These are phyloP conservation scores for Carallia brachiata DNA, from an alignment of 345 rosid species.

Conservation along the genomic window DNA sequence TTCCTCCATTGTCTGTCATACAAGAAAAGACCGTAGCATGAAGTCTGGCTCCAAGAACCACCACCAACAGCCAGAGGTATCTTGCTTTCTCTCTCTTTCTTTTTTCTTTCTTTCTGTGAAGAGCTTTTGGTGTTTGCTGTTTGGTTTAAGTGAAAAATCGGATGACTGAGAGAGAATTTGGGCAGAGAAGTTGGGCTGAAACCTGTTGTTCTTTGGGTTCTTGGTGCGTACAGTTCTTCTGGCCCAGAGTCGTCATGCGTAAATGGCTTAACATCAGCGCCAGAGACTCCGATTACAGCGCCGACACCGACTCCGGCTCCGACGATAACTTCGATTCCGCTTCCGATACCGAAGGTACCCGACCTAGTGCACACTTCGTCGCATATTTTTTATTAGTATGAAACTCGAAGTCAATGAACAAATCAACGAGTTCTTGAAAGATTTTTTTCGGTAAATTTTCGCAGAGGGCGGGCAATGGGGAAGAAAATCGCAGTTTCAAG, in stretches of 20 bases:
- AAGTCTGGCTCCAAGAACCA: conserved; percentile 28
- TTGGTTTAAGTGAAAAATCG: conserved; percentile 5
- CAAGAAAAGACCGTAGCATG: conserved; percentile 28
- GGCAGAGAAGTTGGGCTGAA: conserved; percentile 71
- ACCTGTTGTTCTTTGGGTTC: conserved; percentile 71
- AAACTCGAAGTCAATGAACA: too few species aligned
- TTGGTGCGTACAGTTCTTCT: conserved; percentile 76
- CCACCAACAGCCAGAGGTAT: conserved; percentile 40
- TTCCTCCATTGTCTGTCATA: neutral
- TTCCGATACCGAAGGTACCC: conserved; percentile 53
- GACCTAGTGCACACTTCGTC: neutral
- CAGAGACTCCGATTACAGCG: conserved; percentile 70
- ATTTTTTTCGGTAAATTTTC: neutral
- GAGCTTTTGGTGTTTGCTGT: conserved; percentile 7
- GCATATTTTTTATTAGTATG: too few species aligned
- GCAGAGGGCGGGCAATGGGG: conserved; percentile 22
- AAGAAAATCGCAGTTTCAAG: conserved; percentile 31
- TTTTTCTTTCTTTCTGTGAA: too few species aligned
- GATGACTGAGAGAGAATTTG: conserved; percentile 31
- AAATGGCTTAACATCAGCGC: conserved; percentile 74
- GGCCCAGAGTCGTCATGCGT: conserved; percentile 76
- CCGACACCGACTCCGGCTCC: conserved; percentile 52
- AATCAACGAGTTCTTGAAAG: too few species aligned
- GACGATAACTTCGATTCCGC: conserved; percentile 26
- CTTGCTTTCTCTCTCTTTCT: neutral